Evolutionary conservation across 2,329 filamentous ascomycete genomes (phyloP), one percentile per base, ranked within the genome.

Genomic region (Sporothrix euskadiensis): DNA sequence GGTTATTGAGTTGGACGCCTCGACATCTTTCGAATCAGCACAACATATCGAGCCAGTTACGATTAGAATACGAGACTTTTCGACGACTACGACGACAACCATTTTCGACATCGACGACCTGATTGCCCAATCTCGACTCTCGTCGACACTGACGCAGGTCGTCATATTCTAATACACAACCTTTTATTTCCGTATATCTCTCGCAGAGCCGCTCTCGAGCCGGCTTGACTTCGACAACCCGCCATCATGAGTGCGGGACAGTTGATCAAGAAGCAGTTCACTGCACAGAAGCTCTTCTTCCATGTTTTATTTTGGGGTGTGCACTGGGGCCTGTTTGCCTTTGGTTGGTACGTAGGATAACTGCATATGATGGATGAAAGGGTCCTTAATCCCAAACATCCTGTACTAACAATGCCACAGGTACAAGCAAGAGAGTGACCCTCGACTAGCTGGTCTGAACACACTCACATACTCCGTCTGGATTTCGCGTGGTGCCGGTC

Each of bases 401-500:
- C 12, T 16, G 7, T 10, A n/a, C 79, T 83, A 71, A 82, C 75
- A 57, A 35, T 16, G 16, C 12, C 72, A 74, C 77, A 97, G 94
- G 94, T 92, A 86, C 79, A 91, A 96, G 78, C 96, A 99, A 85
- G 86, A 82, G 47, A 77, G 80, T 5, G 92, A 97, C 79, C 75
- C 80, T 10, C 88, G 89, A 73, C 86, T 99, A 39, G 91, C 91
- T 5, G 88, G 88, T 57, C 87, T 99, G 65, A 99, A 99, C 82
- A 88, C 84, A 0, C 88, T 99, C 68, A 86, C 87, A 72, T 98
- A 88, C 83, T 98, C 95, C 3, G 96, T 99, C 73, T 99, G 95
- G 95, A 89, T 98, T 74, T 98, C 96, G 39, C 90, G 96, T 86
- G 96, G 95, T 80, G 95, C 96, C 71, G 96, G 94, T 78, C 84